A percentile compares a stretch with the other conserved stretches of the same genome.
These are phyloP conservation scores for Rubus parviflorus DNA, from an alignment of 306 rosid species.

Conservation along the genomic window DNA sequence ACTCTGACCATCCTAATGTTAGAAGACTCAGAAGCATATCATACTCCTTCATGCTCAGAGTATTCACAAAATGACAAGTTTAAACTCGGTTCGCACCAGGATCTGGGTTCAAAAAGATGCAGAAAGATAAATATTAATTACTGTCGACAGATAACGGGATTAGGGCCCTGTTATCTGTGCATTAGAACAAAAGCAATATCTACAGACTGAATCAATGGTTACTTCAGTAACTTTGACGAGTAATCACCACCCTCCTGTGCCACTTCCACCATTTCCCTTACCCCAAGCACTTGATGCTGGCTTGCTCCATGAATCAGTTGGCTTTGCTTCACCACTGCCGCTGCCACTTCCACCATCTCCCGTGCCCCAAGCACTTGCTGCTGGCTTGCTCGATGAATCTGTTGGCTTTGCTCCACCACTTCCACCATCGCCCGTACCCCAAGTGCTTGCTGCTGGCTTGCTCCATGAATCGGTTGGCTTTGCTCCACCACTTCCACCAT, in stretches of 20 bases:
- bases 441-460: slow-evolving; percentile 38
- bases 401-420: slow-evolving; percentile 9
- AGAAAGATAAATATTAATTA: not conserved
- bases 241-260: slow-evolving; percentile 57
- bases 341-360: not conserved
- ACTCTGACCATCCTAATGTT: not conserved
- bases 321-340: not conserved
- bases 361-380: slow-evolving; percentile 52
- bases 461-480: slow-evolving; percentile 19
- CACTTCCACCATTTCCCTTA: slow-evolving; percentile 24
- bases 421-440: slow-evolving; percentile 36
- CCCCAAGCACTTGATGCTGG: slow-evolving; percentile 48
- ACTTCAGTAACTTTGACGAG: slow-evolving; percentile 1
- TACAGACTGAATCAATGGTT: not conserved
- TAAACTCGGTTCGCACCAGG: not conserved
- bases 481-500: not conserved
- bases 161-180: not conserved
- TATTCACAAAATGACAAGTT: not conserved
- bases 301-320: slow-evolving; percentile 29
- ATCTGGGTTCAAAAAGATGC: slow-evolving; percentile 9
- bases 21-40: slow-evolving; percentile 1
- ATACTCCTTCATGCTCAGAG: not conserved
- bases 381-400: slow-evolving; percentile 27
- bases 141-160: not conserved
- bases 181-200: not conserved